phyloP scores from a whole-genome alignment of 139 green algal genomes.

The Picochlorum sp. region DNA sequence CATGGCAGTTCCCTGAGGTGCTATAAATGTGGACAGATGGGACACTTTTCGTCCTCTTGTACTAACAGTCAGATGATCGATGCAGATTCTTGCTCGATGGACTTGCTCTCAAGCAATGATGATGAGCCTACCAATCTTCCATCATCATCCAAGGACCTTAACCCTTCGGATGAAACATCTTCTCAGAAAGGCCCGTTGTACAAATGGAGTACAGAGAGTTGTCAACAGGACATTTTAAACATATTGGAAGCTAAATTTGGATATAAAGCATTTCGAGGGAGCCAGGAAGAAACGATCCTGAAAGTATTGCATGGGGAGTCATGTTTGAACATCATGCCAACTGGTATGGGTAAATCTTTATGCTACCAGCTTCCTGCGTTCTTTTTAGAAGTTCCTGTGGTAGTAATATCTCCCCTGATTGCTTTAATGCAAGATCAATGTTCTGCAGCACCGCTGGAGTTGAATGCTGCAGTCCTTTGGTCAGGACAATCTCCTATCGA shows the following conservation, averaged over 20 bases:
- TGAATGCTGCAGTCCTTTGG: constrained; percentile 71
- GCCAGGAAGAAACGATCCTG: constrained; percentile 66
- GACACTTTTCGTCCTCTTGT: constrained; percentile 27
- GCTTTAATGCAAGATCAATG: constrained; percentile 89
- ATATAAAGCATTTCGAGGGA: constrained; percentile 55
- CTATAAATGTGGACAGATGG: constrained; percentile 43
- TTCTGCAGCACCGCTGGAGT: constrained; percentile 44
- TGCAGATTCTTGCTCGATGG: not conserved
- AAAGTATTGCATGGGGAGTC: constrained; percentile 55
- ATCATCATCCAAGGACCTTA: too few species aligned
- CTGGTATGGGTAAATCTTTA: constrained; percentile 81
- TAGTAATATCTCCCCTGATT: constrained; percentile 87
- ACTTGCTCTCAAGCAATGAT: not conserved
- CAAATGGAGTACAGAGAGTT: constrained; percentile 19
- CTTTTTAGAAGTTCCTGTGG: constrained; percentile 57
- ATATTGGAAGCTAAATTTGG: constrained; percentile 46
- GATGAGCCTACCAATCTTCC: too few species aligned
- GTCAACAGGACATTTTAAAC: constrained; percentile 27
- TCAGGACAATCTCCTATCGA: constrained; percentile 38
- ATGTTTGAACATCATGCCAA: constrained; percentile 81
- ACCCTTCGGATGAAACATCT: too few species aligned
- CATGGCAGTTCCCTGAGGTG: constrained; percentile 15
- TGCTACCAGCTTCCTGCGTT: constrained; percentile 86
- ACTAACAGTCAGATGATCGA: constrained; percentile 24
- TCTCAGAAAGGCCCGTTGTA: too few species aligned